These are phyloP conservation scores for Taphrina communis DNA, from an alignment of 1,139 yeast species.

Conservation along the genomic window DNA sequence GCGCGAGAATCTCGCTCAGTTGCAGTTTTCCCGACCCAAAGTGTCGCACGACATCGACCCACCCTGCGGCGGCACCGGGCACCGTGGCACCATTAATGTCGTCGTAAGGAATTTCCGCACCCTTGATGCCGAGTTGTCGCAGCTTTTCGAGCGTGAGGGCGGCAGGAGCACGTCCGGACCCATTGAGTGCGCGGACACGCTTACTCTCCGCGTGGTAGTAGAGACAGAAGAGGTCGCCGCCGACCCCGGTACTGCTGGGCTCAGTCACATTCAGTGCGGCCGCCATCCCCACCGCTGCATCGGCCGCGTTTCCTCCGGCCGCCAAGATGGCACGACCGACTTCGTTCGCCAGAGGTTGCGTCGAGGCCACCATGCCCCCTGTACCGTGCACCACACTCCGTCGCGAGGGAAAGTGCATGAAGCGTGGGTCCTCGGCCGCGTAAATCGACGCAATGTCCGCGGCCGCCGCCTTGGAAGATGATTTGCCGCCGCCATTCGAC, in stretches of 20 bases:
- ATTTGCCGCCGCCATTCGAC: not conserved
- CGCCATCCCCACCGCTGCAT: constrained; percentile 77
- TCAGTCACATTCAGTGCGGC: constrained; percentile 76
- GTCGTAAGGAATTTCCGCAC: constrained; percentile 55
- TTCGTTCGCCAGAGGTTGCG: constrained; percentile 78
- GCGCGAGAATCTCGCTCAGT: constrained; percentile 61
- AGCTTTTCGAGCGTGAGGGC: constrained; percentile 60
- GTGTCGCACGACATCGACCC: constrained; percentile 68
- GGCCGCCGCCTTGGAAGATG: not conserved
- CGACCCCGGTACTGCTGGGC: constrained; percentile 80
- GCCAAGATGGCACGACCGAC: constrained; percentile 72
- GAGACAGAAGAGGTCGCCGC: constrained; percentile 79
- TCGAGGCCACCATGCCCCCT: constrained; percentile 74
- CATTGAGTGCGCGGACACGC: constrained; percentile 71
- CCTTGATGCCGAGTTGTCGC: constrained; percentile 55
- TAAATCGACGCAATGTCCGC: constrained; percentile 34
- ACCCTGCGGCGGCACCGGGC: constrained; percentile 80
- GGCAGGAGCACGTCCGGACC: constrained; percentile 74
- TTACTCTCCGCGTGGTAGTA: constrained; percentile 61
- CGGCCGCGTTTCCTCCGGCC: constrained; percentile 78
- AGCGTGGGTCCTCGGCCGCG: constrained; percentile 37
- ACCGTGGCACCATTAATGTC: constrained; percentile 71
- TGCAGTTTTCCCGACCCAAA: constrained; percentile 78
- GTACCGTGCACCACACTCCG: constrained; percentile 79
- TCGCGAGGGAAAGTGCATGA: constrained; percentile 59